Conservation (phyloP, 306 rosid species). For the Hippophae gyantsensis region DNA sequence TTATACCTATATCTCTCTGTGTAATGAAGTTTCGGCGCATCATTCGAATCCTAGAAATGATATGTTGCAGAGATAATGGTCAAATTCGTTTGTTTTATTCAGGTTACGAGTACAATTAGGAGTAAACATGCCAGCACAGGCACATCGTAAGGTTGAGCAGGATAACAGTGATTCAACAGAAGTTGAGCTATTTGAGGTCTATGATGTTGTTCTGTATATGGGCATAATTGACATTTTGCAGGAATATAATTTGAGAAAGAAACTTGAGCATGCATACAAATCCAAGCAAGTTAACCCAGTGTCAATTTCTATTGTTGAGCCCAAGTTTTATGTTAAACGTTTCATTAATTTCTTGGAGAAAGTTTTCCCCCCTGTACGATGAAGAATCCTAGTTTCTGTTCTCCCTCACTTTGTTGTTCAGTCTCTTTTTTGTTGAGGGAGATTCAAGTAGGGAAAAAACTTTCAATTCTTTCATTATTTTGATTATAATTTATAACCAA, state of each 20-base stretch:
- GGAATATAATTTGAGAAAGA: slow-evolving; percentile 62
- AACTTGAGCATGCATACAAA: slow-evolving; percentile 62
- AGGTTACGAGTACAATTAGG: slow-evolving; percentile 91
- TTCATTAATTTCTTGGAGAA: slow-evolving; percentile 65
- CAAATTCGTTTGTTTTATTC: slow-evolving; percentile 10
- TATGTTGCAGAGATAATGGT: too few species aligned
- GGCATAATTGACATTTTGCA: slow-evolving; percentile 92
- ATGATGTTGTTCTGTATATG: slow-evolving; percentile 83
- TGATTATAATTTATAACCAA: too few species aligned
- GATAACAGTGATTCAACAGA: slow-evolving; percentile 43
- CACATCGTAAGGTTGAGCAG: slow-evolving; percentile 35
- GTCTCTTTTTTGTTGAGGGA: too few species aligned
- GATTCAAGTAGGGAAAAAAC: too few species aligned
- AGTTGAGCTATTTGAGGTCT: slow-evolving; percentile 66
- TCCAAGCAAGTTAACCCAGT: slow-evolving; percentile 42
- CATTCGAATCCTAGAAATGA: too few species aligned
- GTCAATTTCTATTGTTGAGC: slow-evolving; percentile 63
- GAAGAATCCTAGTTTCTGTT: slow-evolving; percentile 2
- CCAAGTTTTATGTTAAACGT: slow-evolving; percentile 59
- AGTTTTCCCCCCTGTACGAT: slow-evolving; percentile 49
- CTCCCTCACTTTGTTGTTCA: too few species aligned
- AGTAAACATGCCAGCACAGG: slow-evolving; percentile 95
- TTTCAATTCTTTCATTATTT: too few species aligned
- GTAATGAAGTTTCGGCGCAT: too few species aligned
- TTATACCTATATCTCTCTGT: too few species aligned